Base-by-base conservation (phyloP, 2,329 filamentous ascomycete species). In the Ophiostoma himal-ulmi region DNA sequence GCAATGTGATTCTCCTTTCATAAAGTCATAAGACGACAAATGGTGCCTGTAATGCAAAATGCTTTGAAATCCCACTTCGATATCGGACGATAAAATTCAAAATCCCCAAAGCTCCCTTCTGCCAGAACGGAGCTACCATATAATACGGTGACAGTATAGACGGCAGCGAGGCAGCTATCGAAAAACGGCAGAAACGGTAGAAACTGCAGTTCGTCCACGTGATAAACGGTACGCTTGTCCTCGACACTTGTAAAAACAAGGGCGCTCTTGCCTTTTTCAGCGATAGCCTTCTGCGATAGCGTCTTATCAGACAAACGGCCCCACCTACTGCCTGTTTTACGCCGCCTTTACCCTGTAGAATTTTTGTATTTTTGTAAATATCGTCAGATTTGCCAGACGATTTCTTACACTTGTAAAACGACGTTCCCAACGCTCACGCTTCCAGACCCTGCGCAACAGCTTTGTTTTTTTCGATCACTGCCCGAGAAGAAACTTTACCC, bases 81-180 rank as follows among this genome's bases (percentile, higher is more conserved):
- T 66, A 67, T 71, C 70, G 70, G 66, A 69, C 44, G 70, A 71
- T 69, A 64, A 20, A 39, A 65, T 57, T 57, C 52, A 57, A 5
- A 48, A 48, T 6, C 13, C 37, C 1, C 44, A 20, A 48, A 48
- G 44, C 13, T 57, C 52, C 52, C 3, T 22, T 57, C 52, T 57
- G n/a, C 52, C 52, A 57, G 22, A 57, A 57, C 52, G 52, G 52
- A 22, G 39, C 39, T 11, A 14, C 14, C 39, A 13, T 13, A 44
- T 44, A 44, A 44, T 44, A 44, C 30, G 30, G 30, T 30, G 30
- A 30, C 3, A 30, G 30, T 30, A 30, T 30, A 30, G 30, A 30
- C 30, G 30, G 30, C 30, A 30, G 30, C 30, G 30, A 30, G 30
- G 30, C 3, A 30, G 30, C 30, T 30, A 30, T 30, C 30, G 30